phyloP scores from a whole-genome alignment of 257 asterid genomes.

The Buddleja alternifolia region DNA sequence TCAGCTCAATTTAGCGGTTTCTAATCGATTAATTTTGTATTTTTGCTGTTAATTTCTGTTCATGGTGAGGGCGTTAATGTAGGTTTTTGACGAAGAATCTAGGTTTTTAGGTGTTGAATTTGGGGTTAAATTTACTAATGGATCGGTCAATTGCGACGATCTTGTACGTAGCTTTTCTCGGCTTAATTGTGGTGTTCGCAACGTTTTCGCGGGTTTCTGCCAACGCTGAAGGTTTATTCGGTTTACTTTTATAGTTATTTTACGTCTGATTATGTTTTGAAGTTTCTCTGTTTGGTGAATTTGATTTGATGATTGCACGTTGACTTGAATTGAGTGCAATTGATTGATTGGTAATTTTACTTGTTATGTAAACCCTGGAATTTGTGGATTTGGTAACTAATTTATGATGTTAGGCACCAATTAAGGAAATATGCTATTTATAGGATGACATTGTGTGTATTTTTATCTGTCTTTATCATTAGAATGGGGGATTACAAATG shows the following conservation, averaged over 20 bases:
- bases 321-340: constrained; percentile 29
- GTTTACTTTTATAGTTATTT: background rate
- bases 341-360: constrained; percentile 7
- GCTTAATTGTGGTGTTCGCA: no score
- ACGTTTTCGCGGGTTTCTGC: constrained; percentile 58
- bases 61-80: no score
- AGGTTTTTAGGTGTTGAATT: constrained; percentile 42
- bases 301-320: constrained; percentile 30
- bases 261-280: background rate
- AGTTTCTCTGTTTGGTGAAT: constrained; percentile 18
- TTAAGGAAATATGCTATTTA: no score
- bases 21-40: no score
- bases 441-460: background rate
- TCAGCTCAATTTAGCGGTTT: no score
- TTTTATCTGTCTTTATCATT: no score
- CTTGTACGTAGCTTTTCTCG: constrained; percentile 46
- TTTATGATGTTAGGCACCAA: no score
- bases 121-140: constrained; percentile 40
- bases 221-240: constrained; percentile 79
- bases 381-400: constrained; percentile 3
- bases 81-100: no score
- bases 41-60: no score
- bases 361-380: no score
- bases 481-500: no score
- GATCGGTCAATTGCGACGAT: constrained; percentile 64